Base-by-base conservation (phyloP, 441 rosid genomes). In the Gossypium laxum region DNA sequence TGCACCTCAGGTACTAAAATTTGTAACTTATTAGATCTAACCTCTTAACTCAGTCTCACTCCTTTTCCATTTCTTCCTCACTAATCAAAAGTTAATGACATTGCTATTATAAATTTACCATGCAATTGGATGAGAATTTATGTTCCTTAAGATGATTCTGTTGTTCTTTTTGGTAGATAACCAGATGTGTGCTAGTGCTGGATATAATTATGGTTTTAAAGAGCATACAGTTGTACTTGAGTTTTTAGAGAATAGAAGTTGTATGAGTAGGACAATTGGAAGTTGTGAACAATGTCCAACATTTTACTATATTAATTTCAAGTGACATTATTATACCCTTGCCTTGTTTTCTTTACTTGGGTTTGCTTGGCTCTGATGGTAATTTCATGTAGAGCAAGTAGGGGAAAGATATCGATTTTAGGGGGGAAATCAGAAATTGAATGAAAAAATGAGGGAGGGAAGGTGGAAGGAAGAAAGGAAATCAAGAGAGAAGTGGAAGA, bases 1-100 rank as follows among this genome's bases (percentile, higher is more conserved):
- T 80, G 95, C 93, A 43, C 99, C 98, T 14, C 98, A 95, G 93
- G 99, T 95, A 81, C 69, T 28, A 7, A 66, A 30, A 51, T 21
- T 38, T 41, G 59, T 19, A 15, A 6, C 52, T 69, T 55, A 54
- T 56, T 5, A 43, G 22, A 19, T 32, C 1, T 34, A 10, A 1
- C 15, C 54, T 11, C 56, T 66, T 67, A 28, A 41, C 38, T 47
- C 4, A n/a, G 12, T 32, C 38, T 22, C 7, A 6, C 24, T 15
- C 14, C 1, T 28, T 41, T 18, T 3, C 14, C 10, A 6, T 45
- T 65, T 62, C 69, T 43, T 12, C 24, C 48, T 2, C 7, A 5
- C 24, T 45, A 12, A n/a, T 65, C 2, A 2, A 54, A 45, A 65
- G 24, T n/a, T 65, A 45, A 2, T 15, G 12, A 22, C 26, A 47